phyloP scores from a whole-genome alignment of 176 grass and related monocot species.

The Raddia guianensis region DNA sequence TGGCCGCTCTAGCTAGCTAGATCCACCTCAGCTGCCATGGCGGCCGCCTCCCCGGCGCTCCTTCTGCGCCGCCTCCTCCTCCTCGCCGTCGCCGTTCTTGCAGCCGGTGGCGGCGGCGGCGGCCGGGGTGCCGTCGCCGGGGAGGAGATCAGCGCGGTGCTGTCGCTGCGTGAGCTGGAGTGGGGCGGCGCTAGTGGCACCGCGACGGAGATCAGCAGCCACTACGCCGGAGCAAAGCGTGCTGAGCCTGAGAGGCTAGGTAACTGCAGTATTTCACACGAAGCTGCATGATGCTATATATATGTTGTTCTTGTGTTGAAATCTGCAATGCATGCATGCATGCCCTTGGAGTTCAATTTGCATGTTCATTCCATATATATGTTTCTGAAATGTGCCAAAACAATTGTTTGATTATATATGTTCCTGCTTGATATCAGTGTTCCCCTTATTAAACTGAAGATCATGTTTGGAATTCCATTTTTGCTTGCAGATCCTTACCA shows the following conservation, averaged over 20 bases:
- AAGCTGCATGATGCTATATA: background rate
- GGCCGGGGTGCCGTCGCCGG: background rate
- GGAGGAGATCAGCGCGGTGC: slow-evolving; percentile 1
- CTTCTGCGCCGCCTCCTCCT: background rate
- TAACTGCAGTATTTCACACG: slow-evolving; percentile 31
- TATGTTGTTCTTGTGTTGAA: background rate
- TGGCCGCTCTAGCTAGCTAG: background rate
- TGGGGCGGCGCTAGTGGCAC: slow-evolving; percentile 3
- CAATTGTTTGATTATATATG: background rate
- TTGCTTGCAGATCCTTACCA: no score
- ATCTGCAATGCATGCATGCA: background rate
- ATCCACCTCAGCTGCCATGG: slow-evolving; percentile 25
- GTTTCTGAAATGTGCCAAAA: background rate
- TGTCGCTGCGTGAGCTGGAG: slow-evolving; percentile 53
- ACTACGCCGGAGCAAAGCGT: background rate
- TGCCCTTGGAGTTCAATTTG: background rate
- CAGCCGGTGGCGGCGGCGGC: background rate
- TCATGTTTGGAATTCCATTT: no score
- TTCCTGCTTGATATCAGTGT: background rate
- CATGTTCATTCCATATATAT: background rate
- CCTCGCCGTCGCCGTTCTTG: background rate
- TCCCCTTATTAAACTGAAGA: background rate
- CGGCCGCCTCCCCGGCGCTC: background rate
- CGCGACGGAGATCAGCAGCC: background rate
- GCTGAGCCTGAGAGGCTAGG: slow-evolving; percentile 43